Evolutionary conservation across 257 asterid genomes (phyloP), one percentile per base, ranked within the genome.

Genomic region (Gynochthodes officinalis): DNA sequence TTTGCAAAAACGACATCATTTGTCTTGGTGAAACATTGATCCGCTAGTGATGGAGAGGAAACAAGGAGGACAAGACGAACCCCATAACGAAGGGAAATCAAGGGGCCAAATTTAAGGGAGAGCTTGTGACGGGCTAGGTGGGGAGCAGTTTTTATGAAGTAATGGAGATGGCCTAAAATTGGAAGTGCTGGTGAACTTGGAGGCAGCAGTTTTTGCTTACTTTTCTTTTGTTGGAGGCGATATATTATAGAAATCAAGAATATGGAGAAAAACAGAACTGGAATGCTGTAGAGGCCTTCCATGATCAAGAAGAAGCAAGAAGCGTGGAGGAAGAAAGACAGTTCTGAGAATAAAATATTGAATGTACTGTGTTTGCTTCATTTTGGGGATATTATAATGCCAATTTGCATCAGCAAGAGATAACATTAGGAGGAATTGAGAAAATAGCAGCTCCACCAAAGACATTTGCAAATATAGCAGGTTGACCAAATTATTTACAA

Each of bases 131-230:
- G 82, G 25, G 84, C 48, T 14, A 71, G 73, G 77, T 85, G 88
- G 1, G 76, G 75, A 15, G 68, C 64, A 13, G 79, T 35, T 55
- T 80, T 82, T 72, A 85, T 75, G 64, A 78, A 87, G n/a, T n/a
- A n/a, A 76, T 89, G 92, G 70, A 89, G 88, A 46, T 89, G 95
- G 75, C 89, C 90, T 2, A 67, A 32, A 28, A 89, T 69, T 18
- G 90, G 96, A 12, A 80, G 18, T 18, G 73, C 71, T 13, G 73
- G 84, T 14, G 93, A 89, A 15, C 72, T 54, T 66, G 93, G 90
- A 37, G 90, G 89, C 44, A 74, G 59, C 4, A 83, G 82, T 35
- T 58, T 74, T 2, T 11, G 1, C n/a, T 49, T 2, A 14, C 8
- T 21, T 12, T 19, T 19, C 60, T 19, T 21, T 10, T n/a, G 7